Percentiles rank a stretch among this genome's conserved stretches.
Evolutionary conservation across 2,329 filamentous ascomycete species (phyloP).

Genomic region (Fusarium albosuccineum): DNA sequence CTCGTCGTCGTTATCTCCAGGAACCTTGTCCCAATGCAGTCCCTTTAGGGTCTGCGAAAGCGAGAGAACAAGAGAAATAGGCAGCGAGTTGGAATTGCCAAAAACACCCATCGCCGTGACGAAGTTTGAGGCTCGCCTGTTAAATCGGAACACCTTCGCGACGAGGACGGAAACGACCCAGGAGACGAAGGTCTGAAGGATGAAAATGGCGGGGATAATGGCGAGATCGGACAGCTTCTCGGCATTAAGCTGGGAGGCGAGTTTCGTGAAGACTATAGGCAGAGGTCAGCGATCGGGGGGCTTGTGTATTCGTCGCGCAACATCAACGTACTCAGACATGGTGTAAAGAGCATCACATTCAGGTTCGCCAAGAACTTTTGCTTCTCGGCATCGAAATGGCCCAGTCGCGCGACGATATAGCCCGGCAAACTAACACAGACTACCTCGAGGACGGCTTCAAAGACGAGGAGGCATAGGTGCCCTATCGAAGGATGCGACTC

Average conservation of each 20-base stretch:
- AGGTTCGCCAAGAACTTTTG: constrained; percentile 98
- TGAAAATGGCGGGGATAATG: constrained; percentile 95
- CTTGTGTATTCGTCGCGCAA: not conserved
- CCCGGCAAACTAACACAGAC: constrained; percentile 95
- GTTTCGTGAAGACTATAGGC: constrained; percentile 87
- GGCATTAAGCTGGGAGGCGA: constrained; percentile 92
- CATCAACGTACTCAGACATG: constrained; percentile 80
- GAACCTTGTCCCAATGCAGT: constrained; percentile 92
- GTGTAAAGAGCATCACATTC: constrained; percentile 96
- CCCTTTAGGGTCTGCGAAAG: constrained; percentile 92
- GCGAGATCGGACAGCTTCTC: constrained; percentile 91
- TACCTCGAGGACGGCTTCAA: constrained; percentile 94
- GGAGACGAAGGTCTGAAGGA: constrained; percentile 88
- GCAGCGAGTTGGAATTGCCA: constrained; percentile 97
- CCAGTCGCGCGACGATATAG: constrained; percentile 89
- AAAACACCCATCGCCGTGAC: constrained; percentile 98
- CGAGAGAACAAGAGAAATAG: constrained; percentile 95
- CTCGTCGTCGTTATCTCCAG: constrained; percentile 94
- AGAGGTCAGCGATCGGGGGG: not conserved
- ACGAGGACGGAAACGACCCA: constrained; percentile 81
- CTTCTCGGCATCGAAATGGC: constrained; percentile 94
- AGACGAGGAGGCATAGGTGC: constrained; percentile 84
- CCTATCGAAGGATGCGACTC: constrained; percentile 74
- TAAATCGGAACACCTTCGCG: constrained; percentile 82
- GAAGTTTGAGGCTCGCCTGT: constrained; percentile 90